Conservation (phyloP, 2,329 filamentous ascomycete species). For the Chaetomium olivaceum region DNA sequence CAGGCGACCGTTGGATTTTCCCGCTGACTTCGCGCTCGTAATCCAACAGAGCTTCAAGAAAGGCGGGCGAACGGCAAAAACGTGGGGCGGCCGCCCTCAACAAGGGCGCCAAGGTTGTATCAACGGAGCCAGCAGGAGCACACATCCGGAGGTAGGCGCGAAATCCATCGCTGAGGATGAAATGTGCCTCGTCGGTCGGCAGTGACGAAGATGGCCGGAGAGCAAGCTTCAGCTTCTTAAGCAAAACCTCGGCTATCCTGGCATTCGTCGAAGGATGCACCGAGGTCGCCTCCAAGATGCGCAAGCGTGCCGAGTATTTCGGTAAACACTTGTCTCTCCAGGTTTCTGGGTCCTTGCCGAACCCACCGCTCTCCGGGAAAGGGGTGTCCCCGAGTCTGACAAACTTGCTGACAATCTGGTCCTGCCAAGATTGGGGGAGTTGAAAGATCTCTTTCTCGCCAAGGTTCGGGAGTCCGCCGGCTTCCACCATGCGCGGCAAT, state of each 20-base stretch:
- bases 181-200: constrained; percentile 64
- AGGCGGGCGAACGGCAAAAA: constrained; percentile 66
- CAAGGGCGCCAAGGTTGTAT: constrained; percentile 62
- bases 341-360: constrained; percentile 61
- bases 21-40: constrained; percentile 49
- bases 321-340: constrained; percentile 66
- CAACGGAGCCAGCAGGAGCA: constrained; percentile 57
- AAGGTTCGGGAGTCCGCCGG: constrained; percentile 54
- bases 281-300: constrained; percentile 60
- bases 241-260: constrained; percentile 64
- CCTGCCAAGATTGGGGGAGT: constrained; percentile 69
- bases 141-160: constrained; percentile 69
- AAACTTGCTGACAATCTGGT: constrained; percentile 70
- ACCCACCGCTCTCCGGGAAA: constrained; percentile 63
- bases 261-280: constrained; percentile 67
- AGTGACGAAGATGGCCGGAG: constrained; percentile 61
- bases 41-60: constrained; percentile 61
- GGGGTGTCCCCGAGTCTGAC: constrained; percentile 63
- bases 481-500: constrained; percentile 64
- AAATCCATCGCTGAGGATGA: constrained; percentile 75
- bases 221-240: constrained; percentile 66
- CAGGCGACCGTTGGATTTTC: constrained; percentile 31
- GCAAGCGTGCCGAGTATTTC: constrained; percentile 67
- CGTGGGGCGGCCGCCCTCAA: constrained; percentile 66
- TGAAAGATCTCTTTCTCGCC: constrained; percentile 55